These are phyloP conservation scores for Udeniomyces megalosporus DNA, from an alignment of 768 basidiomycete species.

Conservation along the genomic window DNA sequence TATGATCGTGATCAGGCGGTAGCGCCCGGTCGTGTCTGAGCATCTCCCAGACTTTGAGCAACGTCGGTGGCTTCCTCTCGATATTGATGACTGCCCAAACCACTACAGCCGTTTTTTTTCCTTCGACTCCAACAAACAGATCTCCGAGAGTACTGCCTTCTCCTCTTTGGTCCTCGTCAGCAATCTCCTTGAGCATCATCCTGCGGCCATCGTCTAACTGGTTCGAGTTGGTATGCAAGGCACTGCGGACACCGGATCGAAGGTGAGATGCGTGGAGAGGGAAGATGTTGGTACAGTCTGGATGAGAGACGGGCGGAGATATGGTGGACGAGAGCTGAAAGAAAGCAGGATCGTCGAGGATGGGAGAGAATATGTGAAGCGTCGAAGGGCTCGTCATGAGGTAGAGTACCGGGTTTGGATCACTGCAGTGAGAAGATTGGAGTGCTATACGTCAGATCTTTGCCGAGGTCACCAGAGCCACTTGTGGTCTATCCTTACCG, in stretches of 20 bases:
- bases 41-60: constrained; percentile 20
- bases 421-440: constrained; percentile 38
- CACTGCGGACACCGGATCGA: constrained; percentile 32
- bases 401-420: constrained; percentile 58
- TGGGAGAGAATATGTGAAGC: constrained; percentile 69
- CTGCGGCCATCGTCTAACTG: constrained; percentile 37
- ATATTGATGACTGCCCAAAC: constrained; percentile 46
- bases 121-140: constrained; percentile 22
- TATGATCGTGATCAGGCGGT: neutral
- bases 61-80: constrained; percentile 59
- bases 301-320: constrained; percentile 40
- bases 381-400: constrained; percentile 70
- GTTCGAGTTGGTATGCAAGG: constrained; percentile 22
- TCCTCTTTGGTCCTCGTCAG: neutral
- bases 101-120: constrained; percentile 18
- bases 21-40: neutral
- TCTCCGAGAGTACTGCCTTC: constrained; percentile 49
- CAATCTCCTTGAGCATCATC: constrained; percentile 45
- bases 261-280: constrained; percentile 54
- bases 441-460: constrained; percentile 48
- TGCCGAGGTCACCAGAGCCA: too few relatives aligned
- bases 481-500: neutral
- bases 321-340: constrained; percentile 61
- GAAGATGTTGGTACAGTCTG: constrained; percentile 40
- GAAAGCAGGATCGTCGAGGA: constrained; percentile 66